Conservation (phyloP, 129 eudicot genomes). For the Artemisia annua region DNA sequence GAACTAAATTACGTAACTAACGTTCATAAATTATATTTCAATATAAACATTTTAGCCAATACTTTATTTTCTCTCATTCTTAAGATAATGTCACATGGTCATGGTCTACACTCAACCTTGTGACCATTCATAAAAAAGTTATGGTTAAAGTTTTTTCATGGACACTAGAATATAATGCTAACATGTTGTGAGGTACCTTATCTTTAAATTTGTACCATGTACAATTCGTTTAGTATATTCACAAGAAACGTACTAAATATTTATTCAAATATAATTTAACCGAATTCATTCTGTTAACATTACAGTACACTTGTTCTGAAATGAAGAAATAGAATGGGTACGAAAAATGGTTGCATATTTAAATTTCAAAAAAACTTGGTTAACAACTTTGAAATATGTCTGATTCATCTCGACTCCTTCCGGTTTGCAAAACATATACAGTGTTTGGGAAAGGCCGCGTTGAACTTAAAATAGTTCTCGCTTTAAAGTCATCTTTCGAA, state of each 20-base stretch:
- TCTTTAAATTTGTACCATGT: constrained; percentile 22
- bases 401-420: too few relatives aligned
- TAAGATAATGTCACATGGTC: constrained; percentile 1
- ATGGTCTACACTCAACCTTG: constrained; percentile 7
- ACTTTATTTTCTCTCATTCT: background rate
- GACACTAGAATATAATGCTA: constrained; percentile 3
- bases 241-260: background rate
- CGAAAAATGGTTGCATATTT: background rate
- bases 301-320: background rate
- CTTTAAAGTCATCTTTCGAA: too few relatives aligned
- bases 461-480: too few relatives aligned
- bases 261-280: background rate
- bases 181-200: constrained; percentile 20
- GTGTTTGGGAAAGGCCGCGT: too few relatives aligned
- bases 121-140: constrained; percentile 26
- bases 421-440: too few relatives aligned
- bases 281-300: background rate
- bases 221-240: constrained; percentile 13
- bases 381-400: too few relatives aligned
- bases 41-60: background rate
- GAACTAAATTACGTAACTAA: background rate
- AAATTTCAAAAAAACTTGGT: too few relatives aligned
- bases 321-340: background rate
- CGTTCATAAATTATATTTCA: too few relatives aligned
- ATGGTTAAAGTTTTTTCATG: constrained; percentile 11